Evolutionary conservation across 441 rosid species (phyloP), one percentile per base, ranked within the genome.

Genomic region (Adansonia grandidieri): DNA sequence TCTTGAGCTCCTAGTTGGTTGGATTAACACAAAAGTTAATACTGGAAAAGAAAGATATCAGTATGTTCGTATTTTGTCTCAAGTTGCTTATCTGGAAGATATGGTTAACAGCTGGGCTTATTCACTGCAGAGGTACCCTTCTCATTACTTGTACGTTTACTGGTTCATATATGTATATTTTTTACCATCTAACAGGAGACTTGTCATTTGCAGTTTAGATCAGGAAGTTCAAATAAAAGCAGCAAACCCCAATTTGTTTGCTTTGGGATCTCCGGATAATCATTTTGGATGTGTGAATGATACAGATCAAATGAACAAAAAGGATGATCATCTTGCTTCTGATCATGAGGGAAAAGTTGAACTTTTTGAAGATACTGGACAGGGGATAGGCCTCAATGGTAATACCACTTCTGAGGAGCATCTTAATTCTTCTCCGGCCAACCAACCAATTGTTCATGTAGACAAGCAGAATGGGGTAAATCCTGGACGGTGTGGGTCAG

Each of bases 21-120:
- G 88, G 88, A 86, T 96, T 65, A 94, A 86, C 81, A 83, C 84
- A 44, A 94, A 91, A 88, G 84, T 94, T 81, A 88, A 87, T 78
- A 92, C 92, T 78, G 98, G 99, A 64, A 94, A 94, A 85, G 95
- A 96, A 80, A 86, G 90, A 86, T 86, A 87, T 82, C 93, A 81
- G 61, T 96, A 90, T 84, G 77, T 89, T 74, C 92, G 91, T 74
- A 87, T 96, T 75, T 84, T 96, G 70, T 96, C 98, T 17, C 98
- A 94, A 89, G 97, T 94, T 82, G 98, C 99, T 50, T 92, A 89
- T 84, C 81, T 96, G 79, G 99, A 94, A 76, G 99, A 96, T 86
- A 79, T 94, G 88, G 97, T 96, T 64, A 93, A 89, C 80, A 88
- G 88, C 88, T 96, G 98, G 99, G 97, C 85, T 22, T 88, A 90